Base-by-base conservation (phyloP, 345 rosid species). In the Erysimum cheiranthoides region DNA sequence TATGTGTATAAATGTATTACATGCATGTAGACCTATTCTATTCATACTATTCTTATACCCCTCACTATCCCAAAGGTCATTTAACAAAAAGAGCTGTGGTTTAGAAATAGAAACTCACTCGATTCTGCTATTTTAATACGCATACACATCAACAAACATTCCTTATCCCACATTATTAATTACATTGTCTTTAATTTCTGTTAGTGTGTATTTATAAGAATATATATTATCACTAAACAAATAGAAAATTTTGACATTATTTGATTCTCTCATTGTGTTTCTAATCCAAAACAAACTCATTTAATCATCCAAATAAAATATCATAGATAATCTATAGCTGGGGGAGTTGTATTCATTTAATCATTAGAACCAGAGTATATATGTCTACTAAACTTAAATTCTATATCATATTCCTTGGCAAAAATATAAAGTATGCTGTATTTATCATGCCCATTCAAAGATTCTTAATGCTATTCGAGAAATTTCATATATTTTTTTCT, bases 391-490 rank as follows among this genome's bases (percentile, higher is more conserved):
- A 25, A 40, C 69, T 18, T 10, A 52, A 10, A 2, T n/a, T 66
- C 9, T 1, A 30, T 53, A 40, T 42, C 54, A 62, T 40, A 16
- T 38, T 67, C 0, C 27, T 66, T 74, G 21, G 5, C 17, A 67
- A 31, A 75, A 58, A 60, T 31, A 67, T 18, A 16, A 36, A 14
- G 10, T 16, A 54, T 30, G 59, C 3, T 70, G 53, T 56, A 70
- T 9, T 57, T 57, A 18, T 71, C 73, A 63, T 71, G 77, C 73
- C 62, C 21, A 47, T 71, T 78, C 68, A 71, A 58, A 71, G 57
- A 71, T 49, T 57, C 61, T 49, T 70, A 13, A 70, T 18, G 53
- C 16, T 21, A 53, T 58, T 49, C 58, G 2, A 61, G 21, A 18
- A 42, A 25, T 68, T 61, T 60, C 40, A 12, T 68, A 9, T 52